Evolutionary conservation across 331 rosid species (phyloP).

Genomic region (Stylosanthes scabra): DNA sequence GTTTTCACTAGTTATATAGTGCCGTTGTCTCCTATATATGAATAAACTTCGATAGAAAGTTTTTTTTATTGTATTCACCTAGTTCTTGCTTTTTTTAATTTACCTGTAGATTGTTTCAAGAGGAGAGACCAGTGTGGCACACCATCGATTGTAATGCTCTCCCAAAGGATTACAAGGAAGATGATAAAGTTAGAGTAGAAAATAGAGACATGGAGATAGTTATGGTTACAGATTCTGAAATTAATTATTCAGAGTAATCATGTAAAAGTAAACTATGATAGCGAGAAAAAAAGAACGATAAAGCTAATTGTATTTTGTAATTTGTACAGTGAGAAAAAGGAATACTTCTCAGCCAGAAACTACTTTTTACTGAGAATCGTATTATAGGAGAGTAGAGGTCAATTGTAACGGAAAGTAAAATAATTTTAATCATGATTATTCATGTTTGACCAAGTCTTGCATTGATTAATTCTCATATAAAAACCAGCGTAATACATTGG

Average conservation of each 20-base stretch:
- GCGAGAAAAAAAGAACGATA: not conserved
- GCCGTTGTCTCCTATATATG: too few relatives aligned
- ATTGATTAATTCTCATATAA: too few relatives aligned
- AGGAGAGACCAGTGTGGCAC: constrained; percentile 92
- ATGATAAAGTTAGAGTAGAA: constrained; percentile 49
- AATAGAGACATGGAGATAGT: constrained; percentile 47
- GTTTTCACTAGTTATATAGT: too few relatives aligned
- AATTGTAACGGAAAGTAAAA: too few relatives aligned
- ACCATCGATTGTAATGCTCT: constrained; percentile 80
- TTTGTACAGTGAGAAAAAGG: not conserved
- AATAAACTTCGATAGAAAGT: too few relatives aligned
- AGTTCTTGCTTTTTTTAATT: not conserved
- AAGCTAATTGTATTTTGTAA: constrained; percentile 19
- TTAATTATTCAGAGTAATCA: constrained; percentile 56
- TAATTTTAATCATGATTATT: too few relatives aligned
- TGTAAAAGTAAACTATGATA: constrained; percentile 32
- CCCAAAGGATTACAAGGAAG: constrained; percentile 70
- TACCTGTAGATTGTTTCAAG: constrained; percentile 78
- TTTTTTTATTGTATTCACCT: too few relatives aligned
- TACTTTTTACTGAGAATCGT: too few relatives aligned
- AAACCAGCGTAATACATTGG: too few relatives aligned
- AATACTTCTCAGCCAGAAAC: too few relatives aligned
- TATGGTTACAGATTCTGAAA: constrained; percentile 60
- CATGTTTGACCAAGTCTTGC: too few relatives aligned
- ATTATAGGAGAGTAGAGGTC: too few relatives aligned